Base-by-base conservation (phyloP, 1,139 yeast species). In the Kodamaea derodonti region DNA sequence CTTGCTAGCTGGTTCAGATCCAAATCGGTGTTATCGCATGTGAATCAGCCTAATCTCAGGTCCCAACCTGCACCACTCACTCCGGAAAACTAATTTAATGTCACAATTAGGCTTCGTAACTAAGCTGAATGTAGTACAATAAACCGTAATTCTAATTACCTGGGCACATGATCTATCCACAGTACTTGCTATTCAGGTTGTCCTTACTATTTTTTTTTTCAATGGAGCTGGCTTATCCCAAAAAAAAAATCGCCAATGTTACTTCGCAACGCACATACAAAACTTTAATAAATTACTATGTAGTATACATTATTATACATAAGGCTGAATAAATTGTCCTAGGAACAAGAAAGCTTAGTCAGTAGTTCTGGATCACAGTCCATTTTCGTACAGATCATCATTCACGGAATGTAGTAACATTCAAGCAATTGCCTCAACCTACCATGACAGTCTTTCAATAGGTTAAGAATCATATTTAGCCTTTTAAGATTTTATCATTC, bases 401-500 rank as follows among this genome's bases (percentile, higher is more conserved):
- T n/a, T n/a, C n/a, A n/a, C n/a, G n/a, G n/a, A n/a, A n/a, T n/a
- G n/a, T n/a, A n/a, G n/a, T n/a, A n/a, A n/a, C n/a, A n/a, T n/a
- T n/a, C n/a, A n/a, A n/a, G n/a, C n/a, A n/a, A n/a, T n/a, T n/a
- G n/a, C n/a, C n/a, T n/a, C n/a, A n/a, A n/a, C n/a, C n/a, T n/a
- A n/a, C n/a, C n/a, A n/a, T n/a, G n/a, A n/a, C n/a, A n/a, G n/a
- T n/a, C n/a, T n/a, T n/a, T n/a, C n/a, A n/a, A n/a, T n/a, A n/a
- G n/a, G n/a, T n/a, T n/a, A n/a, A n/a, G n/a, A n/a, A n/a, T n/a
- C n/a, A n/a, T n/a, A n/a, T n/a, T n/a, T n/a, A n/a, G n/a, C n/a
- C n/a, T n/a, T n/a, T n/a, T n/a, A n/a, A n/a, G 26, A 24, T 12
- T 12, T 20, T 13, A 10, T 33, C 31, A 32, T 14, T 36, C 42